phyloP scores from a whole-genome alignment of 495 filamentous ascomycete genomes.

The Cercophora newfieldiana region DNA sequence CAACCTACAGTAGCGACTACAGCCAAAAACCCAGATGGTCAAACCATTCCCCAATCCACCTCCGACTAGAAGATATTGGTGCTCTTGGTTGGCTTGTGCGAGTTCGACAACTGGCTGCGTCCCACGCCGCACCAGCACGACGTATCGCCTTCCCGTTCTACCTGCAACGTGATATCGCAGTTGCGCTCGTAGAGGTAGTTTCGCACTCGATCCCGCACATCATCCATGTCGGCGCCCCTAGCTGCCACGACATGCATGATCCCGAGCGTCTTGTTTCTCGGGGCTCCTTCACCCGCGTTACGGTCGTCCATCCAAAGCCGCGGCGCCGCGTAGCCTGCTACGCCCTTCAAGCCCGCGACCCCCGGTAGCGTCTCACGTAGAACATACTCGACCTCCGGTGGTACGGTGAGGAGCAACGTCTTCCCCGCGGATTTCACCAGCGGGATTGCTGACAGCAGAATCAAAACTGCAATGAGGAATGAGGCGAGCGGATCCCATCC shows the following conservation, averaged over 20 bases:
- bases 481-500: slow-evolving; percentile 97
- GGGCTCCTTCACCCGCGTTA: slow-evolving; percentile 34
- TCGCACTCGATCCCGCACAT: slow-evolving; percentile 68
- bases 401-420: slow-evolving; percentile 78
- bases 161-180: slow-evolving; percentile 73
- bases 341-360: slow-evolving; percentile 78
- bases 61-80: slow-evolving; percentile 28
- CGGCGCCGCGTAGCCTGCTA: slow-evolving; percentile 81
- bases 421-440: slow-evolving; percentile 82
- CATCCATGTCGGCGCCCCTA: slow-evolving; percentile 69
- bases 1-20: no score
- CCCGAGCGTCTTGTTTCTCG: slow-evolving; percentile 61
- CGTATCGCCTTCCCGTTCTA: slow-evolving; percentile 71
- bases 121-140: slow-evolving; percentile 74
- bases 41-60: slow-evolving; percentile 14
- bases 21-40: slow-evolving; percentile 13
- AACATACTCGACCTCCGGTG: slow-evolving; percentile 83
- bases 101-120: slow-evolving; percentile 32
- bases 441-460: slow-evolving; percentile 84
- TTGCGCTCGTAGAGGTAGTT: slow-evolving; percentile 59
- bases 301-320: slow-evolving; percentile 93
- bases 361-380: slow-evolving; percentile 83
- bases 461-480: slow-evolving; percentile 88
- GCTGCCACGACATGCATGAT: slow-evolving; percentile 81
- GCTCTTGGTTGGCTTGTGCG: slow-evolving; percentile 26